phyloP scores from a whole-genome alignment of 306 rosid genomes.

The Castanospermum australe region DNA sequence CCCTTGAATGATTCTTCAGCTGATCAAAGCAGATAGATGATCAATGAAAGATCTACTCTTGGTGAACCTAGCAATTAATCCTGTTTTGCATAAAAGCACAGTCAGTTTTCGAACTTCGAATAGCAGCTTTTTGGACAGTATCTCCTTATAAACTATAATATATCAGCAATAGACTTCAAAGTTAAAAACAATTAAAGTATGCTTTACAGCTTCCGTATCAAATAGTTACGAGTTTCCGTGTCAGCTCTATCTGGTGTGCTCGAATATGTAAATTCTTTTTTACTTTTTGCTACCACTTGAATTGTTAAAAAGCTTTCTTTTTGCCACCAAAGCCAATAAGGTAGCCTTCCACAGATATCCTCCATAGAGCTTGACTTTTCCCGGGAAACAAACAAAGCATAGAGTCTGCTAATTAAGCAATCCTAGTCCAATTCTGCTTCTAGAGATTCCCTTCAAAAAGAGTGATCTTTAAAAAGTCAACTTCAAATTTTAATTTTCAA shows the following conservation, averaged over 20 bases:
- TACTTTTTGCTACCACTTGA: constrained; percentile 1
- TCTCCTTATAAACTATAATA: not conserved
- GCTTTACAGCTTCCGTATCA: not conserved
- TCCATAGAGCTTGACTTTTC: constrained; percentile 16
- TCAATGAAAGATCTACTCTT: constrained; percentile 16
- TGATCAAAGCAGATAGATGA: constrained; percentile 21
- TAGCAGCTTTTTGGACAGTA: constrained; percentile 12
- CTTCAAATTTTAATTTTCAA: not conserved
- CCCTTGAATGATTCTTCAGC: constrained; percentile 6
- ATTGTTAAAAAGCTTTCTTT: not conserved
- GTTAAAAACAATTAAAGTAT: not conserved
- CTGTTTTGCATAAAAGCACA: constrained; percentile 19
- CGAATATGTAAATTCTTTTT: not conserved
- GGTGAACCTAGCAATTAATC: constrained; percentile 7
- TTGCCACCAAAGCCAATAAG: constrained; percentile 1
- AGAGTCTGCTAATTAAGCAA: not conserved
- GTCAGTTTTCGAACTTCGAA: constrained; percentile 21
- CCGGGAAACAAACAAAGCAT: constrained; percentile 21
- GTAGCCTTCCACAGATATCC: not conserved
- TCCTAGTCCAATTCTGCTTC: not conserved
- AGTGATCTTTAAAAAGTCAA: constrained; percentile 21
- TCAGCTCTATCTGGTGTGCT: not conserved
- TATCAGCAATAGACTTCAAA: constrained; percentile 5
- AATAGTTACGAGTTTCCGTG: not conserved
- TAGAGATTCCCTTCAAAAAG: not conserved